Base-by-base conservation (phyloP, 1,284 basidiomycete species). In the Amylostereum areolatum region DNA sequence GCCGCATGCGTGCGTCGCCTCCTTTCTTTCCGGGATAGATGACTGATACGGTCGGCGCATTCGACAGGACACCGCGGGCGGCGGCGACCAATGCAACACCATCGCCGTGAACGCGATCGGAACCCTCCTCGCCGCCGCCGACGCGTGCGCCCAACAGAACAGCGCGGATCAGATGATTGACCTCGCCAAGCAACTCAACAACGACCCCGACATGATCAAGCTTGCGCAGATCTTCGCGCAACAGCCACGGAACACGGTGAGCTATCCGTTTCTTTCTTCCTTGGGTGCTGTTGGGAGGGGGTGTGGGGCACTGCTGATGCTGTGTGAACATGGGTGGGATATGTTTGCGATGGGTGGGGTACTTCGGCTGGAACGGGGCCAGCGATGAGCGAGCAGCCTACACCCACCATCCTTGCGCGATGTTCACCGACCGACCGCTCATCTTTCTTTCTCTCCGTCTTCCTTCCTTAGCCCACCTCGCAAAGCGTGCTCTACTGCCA, bases 71-170 rank as follows among this genome's bases (percentile, higher is more conserved):
- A 62, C 70, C 5, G 82, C 81, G 4, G 78, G 77, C 35, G 82
- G 81, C 32, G 77, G 56, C 18, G 54, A 65, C 18, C 59, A 75
- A 55, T 84, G 82, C 64, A 81, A 79, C 57, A 64, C 73, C 4
- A 61, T 79, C 47, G 75, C 81, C 0, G 67, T 80, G 28, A 68
- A 62, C 1, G 73, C 79, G 0, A 80, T 81, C 57, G 58, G 59
- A 6, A 18, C 18, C 18, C 69, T 84, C 24, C 70, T 83, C 12
- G 76, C 77, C 25, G 75, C 66, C 4, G 74, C 77, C 0, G 77
- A 73, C 24, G 63, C 70, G 45, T 85, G 82, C 57, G 81, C 75
- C 11, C 82, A 85, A 61, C 82, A 85, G 58, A 61, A 84, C 57
- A 69, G 74, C 7, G 81, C 77, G 7, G 82, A 85, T 18, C 57